Evolutionary conservation across 2,329 filamentous ascomycete genomes (phyloP), one percentile per base, ranked within the genome.

Genomic region (Fusarium lateritium): DNA sequence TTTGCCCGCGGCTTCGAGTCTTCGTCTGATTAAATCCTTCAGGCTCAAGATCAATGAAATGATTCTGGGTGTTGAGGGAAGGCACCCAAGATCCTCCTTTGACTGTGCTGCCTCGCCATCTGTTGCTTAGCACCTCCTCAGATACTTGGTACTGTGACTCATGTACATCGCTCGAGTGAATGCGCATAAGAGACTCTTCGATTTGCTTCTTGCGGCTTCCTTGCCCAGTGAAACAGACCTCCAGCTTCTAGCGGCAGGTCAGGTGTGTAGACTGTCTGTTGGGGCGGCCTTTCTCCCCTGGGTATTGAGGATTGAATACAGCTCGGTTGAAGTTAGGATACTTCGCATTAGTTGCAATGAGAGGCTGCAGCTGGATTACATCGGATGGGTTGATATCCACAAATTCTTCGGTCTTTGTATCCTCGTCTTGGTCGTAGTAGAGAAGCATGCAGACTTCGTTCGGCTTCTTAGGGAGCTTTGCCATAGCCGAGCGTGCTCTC

Each of bases 321-420:
- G 77, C 78, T 1, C 77, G 73, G 47, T 80, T 71, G 49, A 72
- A 78, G 0, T 74, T 57, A 0, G 85, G 84, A 43, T 83, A 88
- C 0, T 76, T 69, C 0, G 81, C 75, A 60, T 92, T 93, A 0
- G 90, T 92, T 3, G 84, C 76, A 1, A 82, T 73, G 0, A 92
- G 76, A 0, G 73, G 74, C 1, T 87, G 78, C 8, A 82, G 76
- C 2, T 76, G 65, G 3, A 80, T 70, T 0, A 90, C 78, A 0
- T 79, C 62, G 0, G 67, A 50, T 0, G 84, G 56, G 0, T 76
- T 43, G 0, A 90, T 73, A 3, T 88, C 83, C 0, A 85, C 69
- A 0, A 82, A 59, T 0, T 79, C 75, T 1, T 80, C 53, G 1
- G 73, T 53, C 0, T 67, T 34, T 5, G 78, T 64, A 1, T 65